Evolutionary conservation across 495 filamentous ascomycete species (phyloP).

Genomic region (Aspergillus cristatus): DNA sequence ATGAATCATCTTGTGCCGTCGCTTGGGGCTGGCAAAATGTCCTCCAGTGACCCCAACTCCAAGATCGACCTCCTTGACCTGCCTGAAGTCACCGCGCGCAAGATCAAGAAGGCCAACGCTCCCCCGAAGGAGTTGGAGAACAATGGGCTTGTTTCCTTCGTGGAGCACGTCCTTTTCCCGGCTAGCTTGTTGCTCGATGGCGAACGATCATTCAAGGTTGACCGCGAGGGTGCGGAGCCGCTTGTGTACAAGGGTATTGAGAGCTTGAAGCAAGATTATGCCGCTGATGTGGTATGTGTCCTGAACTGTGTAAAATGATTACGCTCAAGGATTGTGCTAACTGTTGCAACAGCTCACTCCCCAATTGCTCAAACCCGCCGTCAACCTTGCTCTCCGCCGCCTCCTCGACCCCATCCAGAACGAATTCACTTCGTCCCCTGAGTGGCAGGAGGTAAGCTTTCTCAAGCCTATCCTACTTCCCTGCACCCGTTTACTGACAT

Average conservation of each 20-base stretch:
- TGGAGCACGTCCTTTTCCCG: constrained; percentile 70
- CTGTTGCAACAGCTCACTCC: constrained; percentile 51
- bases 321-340: constrained; percentile 5
- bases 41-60: constrained; percentile 33
- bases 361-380: constrained; percentile 65
- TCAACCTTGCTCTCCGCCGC: constrained; percentile 54
- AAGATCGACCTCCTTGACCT: constrained; percentile 81
- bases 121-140: constrained; percentile 62
- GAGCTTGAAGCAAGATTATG: constrained; percentile 63
- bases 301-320: not conserved
- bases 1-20: constrained; percentile 87
- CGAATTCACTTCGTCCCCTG: constrained; percentile 50
- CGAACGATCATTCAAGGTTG: constrained; percentile 12
- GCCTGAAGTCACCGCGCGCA: constrained; percentile 56
- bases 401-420: constrained; percentile 62
- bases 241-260: constrained; percentile 59
- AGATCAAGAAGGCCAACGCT: constrained; percentile 67
- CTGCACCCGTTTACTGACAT: too few relatives aligned
- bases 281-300: constrained; percentile 54
- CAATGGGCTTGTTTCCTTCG: constrained; percentile 69
- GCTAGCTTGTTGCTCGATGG: constrained; percentile 32
- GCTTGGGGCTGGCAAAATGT: constrained; percentile 68
- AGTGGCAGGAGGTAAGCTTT: constrained; percentile 65
- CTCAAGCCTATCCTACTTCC: too few relatives aligned
- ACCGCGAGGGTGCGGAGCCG: constrained; percentile 48